Conservation (phyloP, 148 eudicot species). For the Amaranthus hypochondriacus region DNA sequence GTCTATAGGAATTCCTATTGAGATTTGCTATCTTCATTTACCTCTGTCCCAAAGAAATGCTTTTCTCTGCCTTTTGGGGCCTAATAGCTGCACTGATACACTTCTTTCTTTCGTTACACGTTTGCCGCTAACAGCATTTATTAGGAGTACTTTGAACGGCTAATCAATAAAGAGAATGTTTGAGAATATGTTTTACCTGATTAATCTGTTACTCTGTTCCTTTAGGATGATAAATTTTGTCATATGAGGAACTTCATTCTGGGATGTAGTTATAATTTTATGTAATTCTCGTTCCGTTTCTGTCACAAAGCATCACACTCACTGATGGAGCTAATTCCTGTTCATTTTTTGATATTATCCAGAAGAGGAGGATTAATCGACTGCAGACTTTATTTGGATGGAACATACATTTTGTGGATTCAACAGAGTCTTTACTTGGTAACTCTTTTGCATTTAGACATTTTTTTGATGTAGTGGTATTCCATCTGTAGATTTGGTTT, state of each 20-base stretch:
- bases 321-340: slow-evolving; percentile 1
- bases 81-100: neutral
- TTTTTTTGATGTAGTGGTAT: neutral
- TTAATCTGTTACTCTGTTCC: neutral
- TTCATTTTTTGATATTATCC: slow-evolving; percentile 13
- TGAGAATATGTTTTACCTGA: neutral
- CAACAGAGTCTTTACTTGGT: slow-evolving; percentile 63
- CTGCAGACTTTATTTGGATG: slow-evolving; percentile 72
- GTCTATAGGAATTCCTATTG: neutral
- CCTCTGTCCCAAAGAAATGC: neutral
- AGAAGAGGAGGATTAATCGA: slow-evolving; percentile 78
- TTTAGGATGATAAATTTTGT: neutral
- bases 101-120: neutral
- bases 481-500: neutral
- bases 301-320: neutral
- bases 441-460: slow-evolving; percentile 15
- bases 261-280: neutral
- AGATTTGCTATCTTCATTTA: neutral
- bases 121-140: neutral
- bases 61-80: neutral
- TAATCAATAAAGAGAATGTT: neutral
- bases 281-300: neutral
- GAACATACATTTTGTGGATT: slow-evolving; percentile 71
- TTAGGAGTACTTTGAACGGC: too few relatives aligned
- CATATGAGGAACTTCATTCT: neutral